Base-by-base conservation (phyloP, 495 filamentous ascomycete species). In the Penicillium dipodomyicola region DNA sequence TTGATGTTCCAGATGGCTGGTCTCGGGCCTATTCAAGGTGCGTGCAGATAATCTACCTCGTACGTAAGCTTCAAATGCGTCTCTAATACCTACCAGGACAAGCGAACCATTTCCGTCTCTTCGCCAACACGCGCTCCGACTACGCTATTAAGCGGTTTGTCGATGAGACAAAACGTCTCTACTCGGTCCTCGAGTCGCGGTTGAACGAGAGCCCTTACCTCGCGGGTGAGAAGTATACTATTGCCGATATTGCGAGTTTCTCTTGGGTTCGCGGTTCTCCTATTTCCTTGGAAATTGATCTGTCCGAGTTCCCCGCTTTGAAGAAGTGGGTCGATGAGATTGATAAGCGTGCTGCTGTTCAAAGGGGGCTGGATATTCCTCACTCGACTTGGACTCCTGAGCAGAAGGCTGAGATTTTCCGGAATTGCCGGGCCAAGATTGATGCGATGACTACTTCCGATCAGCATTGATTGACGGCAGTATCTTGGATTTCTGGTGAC, bases 1-100 rank as follows among this genome's bases (percentile, higher is more conserved):
- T 25, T 81, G 10, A 67, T 76, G 53, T 81, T 72, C 60, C 69
- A 77, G 61, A 74, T 74, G 63, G 70, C 64, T 10, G 73, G 75
- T 0, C 35, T 76, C 11, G 73, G 75, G 17, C 75, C 74, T 3
- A 76, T 74, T 67, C 72, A 75, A 45, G 66, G 71, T 72, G 54
- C 7, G 56, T 46, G 25, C 19, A 19, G 27, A 0, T 9, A 20
- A 47, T 25, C 15, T 12, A 14, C 4, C 17, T 20, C 17, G 14
- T 23, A 12, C 12, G 23, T 17, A 14, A 46, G 8, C 23, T 35
- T 32, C 15, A 7, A 8, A 4, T 7, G 4, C 39, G 32, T 54
- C 10, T n/a, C 17, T 56, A 9, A 40, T 12, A 25, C 42, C 9
- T 11, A 32, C 41, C 44, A 73, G 75, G 75, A 33, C 74, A 76